These are phyloP conservation scores for Amborella trichopoda DNA, from an alignment of 164 flowering plant species.

Conservation along the genomic window DNA sequence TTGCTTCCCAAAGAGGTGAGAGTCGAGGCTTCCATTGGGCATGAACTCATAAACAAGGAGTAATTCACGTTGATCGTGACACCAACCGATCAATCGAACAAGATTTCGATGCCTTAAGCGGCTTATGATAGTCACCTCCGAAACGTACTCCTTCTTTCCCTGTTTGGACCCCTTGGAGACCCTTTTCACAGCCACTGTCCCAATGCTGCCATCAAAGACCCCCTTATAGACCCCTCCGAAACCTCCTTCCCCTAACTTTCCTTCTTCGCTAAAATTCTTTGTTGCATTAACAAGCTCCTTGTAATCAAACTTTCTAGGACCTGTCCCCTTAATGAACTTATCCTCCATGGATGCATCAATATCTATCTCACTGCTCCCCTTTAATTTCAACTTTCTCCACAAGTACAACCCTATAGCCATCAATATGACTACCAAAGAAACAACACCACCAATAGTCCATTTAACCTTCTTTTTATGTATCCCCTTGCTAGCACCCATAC, in stretches of 20 bases:
- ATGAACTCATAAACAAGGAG: conserved; percentile 43
- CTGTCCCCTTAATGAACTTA: conserved; percentile 16
- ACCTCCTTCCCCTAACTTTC: conserved; percentile 25
- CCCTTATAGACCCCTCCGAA: conserved; percentile 36
- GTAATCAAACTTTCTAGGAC: conserved; percentile 15
- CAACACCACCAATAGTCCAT: conserved; percentile 1
- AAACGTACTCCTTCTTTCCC: conserved; percentile 33
- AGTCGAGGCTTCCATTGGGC: conserved; percentile 40
- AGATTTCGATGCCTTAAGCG: conserved; percentile 33
- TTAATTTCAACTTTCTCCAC: neutral
- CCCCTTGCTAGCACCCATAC: too few species aligned
- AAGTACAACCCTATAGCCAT: conserved; percentile 3
- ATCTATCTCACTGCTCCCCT: neutral
- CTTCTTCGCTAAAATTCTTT: conserved; percentile 12
- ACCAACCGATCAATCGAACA: conserved; percentile 44
- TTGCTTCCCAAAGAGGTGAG: conserved; percentile 22
- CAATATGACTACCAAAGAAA: neutral
- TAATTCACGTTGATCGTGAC: conserved; percentile 34
- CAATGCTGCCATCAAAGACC: conserved; percentile 8
- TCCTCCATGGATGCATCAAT: conserved; percentile 12
- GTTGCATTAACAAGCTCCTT: conserved; percentile 17
- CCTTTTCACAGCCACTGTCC: conserved; percentile 25
- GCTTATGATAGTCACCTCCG: conserved; percentile 42
- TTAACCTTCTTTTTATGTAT: conserved; percentile 3
- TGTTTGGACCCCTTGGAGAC: conserved; percentile 29